A percentile compares a stretch with the other conserved stretches of the same genome.
Evolutionary conservation across 2,329 filamentous ascomycete species (phyloP).

Genomic region (Tympanopsis confertula): DNA sequence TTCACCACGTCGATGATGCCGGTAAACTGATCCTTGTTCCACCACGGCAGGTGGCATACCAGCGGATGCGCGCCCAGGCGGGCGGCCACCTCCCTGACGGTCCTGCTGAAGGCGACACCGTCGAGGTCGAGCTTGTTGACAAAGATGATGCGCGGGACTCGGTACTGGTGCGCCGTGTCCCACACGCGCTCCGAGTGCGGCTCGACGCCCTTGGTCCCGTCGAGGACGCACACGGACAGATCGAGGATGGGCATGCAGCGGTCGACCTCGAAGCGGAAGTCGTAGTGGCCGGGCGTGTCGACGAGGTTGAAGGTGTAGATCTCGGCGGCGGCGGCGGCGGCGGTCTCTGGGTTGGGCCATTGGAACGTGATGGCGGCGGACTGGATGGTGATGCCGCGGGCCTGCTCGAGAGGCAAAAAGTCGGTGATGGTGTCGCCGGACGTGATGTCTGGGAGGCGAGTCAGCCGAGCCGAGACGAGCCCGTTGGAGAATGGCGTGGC

Average conservation of each 20-base stretch:
- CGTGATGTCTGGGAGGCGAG: constrained; percentile 60
- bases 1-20: constrained; percentile 79
- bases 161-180: constrained; percentile 76
- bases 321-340: constrained; percentile 22
- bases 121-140: constrained; percentile 80
- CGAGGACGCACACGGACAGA: constrained; percentile 83
- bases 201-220: constrained; percentile 87
- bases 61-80: constrained; percentile 75
- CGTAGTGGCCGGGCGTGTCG: constrained; percentile 90
- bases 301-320: constrained; percentile 77
- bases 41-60: constrained; percentile 93
- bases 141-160: constrained; percentile 71
- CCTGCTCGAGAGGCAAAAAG: constrained; percentile 84
- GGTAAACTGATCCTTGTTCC: constrained; percentile 66
- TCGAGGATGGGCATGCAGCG: constrained; percentile 80
- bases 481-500: not conserved
- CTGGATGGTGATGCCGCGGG: constrained; percentile 92
- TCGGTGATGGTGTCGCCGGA: constrained; percentile 95
- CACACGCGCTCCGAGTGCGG: constrained; percentile 96
- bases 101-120: constrained; percentile 70
- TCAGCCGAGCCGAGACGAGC: not conserved
- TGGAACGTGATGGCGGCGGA: constrained; percentile 91
- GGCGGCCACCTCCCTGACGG: constrained; percentile 73
- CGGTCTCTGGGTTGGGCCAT: constrained; percentile 58
- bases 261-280: constrained; percentile 94